Percentiles rank a stretch among this genome's conserved stretches.
Evolutionary conservation across 257 asterid species (phyloP).

Genomic region (Asclepias syriaca): DNA sequence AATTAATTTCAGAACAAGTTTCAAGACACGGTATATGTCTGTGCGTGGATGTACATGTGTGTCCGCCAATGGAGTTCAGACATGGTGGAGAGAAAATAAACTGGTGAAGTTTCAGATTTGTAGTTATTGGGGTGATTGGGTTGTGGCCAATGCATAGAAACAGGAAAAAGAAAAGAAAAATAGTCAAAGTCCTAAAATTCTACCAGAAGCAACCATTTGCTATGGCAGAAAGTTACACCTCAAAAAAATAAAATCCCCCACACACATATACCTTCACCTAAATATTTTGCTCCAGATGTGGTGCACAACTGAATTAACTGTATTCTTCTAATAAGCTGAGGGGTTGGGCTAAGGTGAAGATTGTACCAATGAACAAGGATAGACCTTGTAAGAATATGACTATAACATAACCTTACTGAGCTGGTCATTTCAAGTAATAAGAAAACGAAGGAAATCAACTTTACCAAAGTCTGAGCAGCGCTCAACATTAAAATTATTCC

Average conservation of each 20-base stretch:
- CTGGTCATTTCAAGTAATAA: not conserved
- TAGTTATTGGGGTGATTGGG: not conserved
- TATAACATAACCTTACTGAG: not conserved
- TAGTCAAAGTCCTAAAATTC: not conserved
- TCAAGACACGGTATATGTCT: not conserved
- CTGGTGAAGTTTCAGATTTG: not conserved
- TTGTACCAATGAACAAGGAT: not conserved
- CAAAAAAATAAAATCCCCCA: not conserved
- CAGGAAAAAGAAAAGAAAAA: not conserved
- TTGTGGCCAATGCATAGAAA: not conserved
- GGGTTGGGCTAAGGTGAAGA: not conserved
- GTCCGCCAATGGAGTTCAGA: not conserved
- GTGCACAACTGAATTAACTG: not conserved
- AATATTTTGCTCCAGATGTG: not conserved
- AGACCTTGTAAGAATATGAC: not conserved
- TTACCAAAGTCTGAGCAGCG: not conserved
- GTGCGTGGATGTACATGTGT: not conserved
- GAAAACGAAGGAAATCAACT: not conserved
- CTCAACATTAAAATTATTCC: not conserved
- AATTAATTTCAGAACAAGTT: not conserved
- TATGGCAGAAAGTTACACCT: not conserved
- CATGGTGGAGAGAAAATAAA: not conserved
- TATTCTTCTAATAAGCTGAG: not conserved
- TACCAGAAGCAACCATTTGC: not conserved
- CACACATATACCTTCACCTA: not conserved